Conservation (phyloP, 1,284 basidiomycete genomes). For the Ustilago hordei region DNA sequence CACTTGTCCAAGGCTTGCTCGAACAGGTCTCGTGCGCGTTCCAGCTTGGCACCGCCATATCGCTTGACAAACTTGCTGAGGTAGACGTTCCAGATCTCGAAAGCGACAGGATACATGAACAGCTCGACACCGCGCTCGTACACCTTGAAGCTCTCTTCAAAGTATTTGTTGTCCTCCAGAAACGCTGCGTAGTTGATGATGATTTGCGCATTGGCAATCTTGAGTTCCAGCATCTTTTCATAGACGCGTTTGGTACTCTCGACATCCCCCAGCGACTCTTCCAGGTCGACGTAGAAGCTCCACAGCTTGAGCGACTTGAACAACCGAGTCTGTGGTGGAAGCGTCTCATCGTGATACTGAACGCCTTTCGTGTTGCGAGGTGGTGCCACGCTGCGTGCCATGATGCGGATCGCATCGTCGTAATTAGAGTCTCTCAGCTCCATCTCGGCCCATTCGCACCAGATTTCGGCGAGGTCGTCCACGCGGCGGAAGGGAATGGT, state of each 20-base stretch:
- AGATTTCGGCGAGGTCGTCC: conserved; percentile 96
- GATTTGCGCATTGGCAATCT: conserved; percentile 94
- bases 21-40: conserved; percentile 94
- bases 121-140: conserved; percentile 97
- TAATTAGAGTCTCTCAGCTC: conserved; percentile 96
- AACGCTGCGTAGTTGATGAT: conserved; percentile 98
- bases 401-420: conserved; percentile 90
- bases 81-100: conserved; percentile 99
- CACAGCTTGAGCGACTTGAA: conserved; percentile 99
- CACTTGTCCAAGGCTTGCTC: conserved; percentile 98
- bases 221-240: conserved; percentile 95
- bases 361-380: conserved; percentile 85
- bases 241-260: conserved; percentile 93
- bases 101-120: conserved; percentile 97
- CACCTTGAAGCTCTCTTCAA: conserved; percentile 98
- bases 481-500: conserved; percentile 94
- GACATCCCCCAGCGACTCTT: conserved; percentile 94
- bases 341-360: conserved; percentile 92
- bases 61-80: conserved; percentile 96
- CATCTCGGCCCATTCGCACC: conserved; percentile 99
- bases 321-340: conserved; percentile 87
- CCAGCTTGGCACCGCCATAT: conserved; percentile 92
- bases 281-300: conserved; percentile 98
- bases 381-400: conserved; percentile 89
- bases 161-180: conserved; percentile 97